A percentile compares a stretch with the other conserved stretches of the same genome.
Evolutionary conservation across 345 rosid genomes (phyloP).

Genomic region (Xanthoceras sorbifolium): DNA sequence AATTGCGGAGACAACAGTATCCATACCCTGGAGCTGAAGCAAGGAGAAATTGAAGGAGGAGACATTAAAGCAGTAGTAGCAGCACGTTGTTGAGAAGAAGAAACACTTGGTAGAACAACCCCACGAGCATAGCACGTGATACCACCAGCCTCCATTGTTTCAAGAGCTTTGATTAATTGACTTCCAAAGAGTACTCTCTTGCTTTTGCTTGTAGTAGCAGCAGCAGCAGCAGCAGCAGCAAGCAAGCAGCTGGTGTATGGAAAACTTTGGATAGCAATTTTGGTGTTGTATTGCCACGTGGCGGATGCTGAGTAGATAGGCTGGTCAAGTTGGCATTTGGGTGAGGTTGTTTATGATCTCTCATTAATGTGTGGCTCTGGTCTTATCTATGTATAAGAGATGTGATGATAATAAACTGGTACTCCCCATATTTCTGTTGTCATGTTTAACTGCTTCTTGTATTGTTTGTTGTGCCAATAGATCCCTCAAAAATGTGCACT

Average conservation of each 20-base stretch:
- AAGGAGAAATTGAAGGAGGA: slow-evolving; percentile 53
- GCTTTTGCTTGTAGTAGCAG: not conserved
- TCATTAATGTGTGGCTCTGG: slow-evolving; percentile 46
- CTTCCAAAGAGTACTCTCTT: slow-evolving; percentile 6
- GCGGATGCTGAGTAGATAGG: slow-evolving; percentile 31
- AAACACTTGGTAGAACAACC: slow-evolving; percentile 58
- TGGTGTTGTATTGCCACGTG: slow-evolving; percentile 39
- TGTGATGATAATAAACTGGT: slow-evolving; percentile 17
- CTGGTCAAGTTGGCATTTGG: slow-evolving; percentile 21
- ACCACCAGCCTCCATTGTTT: slow-evolving; percentile 70
- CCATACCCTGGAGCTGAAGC: slow-evolving; percentile 68
- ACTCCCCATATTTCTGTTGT: not conserved
- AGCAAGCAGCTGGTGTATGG: no score
- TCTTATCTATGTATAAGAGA: slow-evolving; percentile 12
- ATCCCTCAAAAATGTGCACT: not conserved
- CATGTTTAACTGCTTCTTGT: not conserved
- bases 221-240: not conserved
- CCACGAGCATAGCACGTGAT: slow-evolving; percentile 68
- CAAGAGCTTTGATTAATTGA: not conserved
- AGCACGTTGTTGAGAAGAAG: slow-evolving; percentile 80
- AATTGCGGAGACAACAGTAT: not conserved
- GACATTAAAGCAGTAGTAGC: slow-evolving; percentile 61
- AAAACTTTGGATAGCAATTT: slow-evolving; percentile 25
- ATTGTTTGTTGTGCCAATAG: not conserved
- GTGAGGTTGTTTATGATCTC: slow-evolving; percentile 37